These are phyloP conservation scores for Candolleomyces eurysporus DNA, from an alignment of 768 basidiomycete genomes.

Conservation along the genomic window DNA sequence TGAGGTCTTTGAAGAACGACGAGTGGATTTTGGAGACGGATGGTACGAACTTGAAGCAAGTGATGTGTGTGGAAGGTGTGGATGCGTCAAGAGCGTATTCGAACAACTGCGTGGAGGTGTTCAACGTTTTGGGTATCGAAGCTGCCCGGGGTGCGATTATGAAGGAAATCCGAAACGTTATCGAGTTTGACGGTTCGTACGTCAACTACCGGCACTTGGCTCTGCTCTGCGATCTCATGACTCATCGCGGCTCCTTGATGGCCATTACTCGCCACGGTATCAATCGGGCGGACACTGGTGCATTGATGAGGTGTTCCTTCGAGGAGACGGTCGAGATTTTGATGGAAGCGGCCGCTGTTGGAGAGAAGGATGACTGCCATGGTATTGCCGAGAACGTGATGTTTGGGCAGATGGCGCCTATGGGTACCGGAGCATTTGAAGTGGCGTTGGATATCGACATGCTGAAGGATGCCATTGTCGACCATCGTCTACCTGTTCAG, in stretches of 20 bases:
- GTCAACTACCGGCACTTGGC: constrained; percentile 98
- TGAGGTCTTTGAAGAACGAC: constrained; percentile 60
- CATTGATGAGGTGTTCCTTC: constrained; percentile 97
- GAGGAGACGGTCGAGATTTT: constrained; percentile 99
- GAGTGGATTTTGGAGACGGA: constrained; percentile 99
- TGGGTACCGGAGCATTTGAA: constrained; percentile 97
- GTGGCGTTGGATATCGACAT: constrained; percentile 96
- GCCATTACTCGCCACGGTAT: constrained; percentile 99
- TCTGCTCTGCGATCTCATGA: constrained; percentile 98
- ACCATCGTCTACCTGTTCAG: constrained; percentile 88
- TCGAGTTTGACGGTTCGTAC: constrained; percentile 99
- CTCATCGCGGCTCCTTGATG: constrained; percentile 91
- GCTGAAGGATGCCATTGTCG: constrained; percentile 97
- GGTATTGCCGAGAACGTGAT: constrained; percentile 99
- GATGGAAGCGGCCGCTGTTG: constrained; percentile 97
- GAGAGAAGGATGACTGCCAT: constrained; percentile 97
- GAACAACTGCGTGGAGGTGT: constrained; percentile 95
- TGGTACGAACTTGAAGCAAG: constrained; percentile 92
- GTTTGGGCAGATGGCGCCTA: constrained; percentile 99
- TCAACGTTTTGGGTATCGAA: constrained; percentile 94
- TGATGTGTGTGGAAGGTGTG: constrained; percentile 94
- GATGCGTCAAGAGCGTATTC: constrained; percentile 93
- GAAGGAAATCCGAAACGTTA: constrained; percentile 91
- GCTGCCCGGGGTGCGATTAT: constrained; percentile 93
- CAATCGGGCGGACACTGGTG: constrained; percentile 98